Evolutionary conservation across 2,329 filamentous ascomycete species (phyloP), one percentile per base, ranked within the genome.

Genomic region (Phoma sp.): DNA sequence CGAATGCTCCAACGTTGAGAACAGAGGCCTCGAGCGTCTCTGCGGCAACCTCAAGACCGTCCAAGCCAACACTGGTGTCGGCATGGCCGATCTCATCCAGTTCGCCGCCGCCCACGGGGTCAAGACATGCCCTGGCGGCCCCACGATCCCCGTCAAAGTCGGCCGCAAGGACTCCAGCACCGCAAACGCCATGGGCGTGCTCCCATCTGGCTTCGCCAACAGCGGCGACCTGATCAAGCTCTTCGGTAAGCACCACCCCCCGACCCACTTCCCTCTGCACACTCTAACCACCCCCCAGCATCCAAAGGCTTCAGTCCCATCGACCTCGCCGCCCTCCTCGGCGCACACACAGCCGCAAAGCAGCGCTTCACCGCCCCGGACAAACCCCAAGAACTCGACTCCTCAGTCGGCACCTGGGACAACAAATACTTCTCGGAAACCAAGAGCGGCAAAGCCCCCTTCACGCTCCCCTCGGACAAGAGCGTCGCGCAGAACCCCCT

Each of bases 21-120:
- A 85, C 65, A 63, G 51, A 2, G 82, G 81, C 0, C 72, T 86
- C 1, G 60, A 73, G 49, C 71, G 69, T 4, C 77, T 82, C 24
- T 78, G 76, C 15, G 60, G 62, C 3, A 74, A 76, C 47, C 73
- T 81, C 1, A 69, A 70, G 33, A 60, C 58, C 4, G 74, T 82
- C 56, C 77, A 77, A 29, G 62, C 62, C 13, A 71, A 78, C 43
- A 80, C 78, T 41, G 65, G 62, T 8, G 73, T 75, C 21, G 71
- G 72, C 4, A 60, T 67, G 15, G 73, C 66, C 21, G 73, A 75
- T 43, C 59, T 74, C 22, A 74, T 75, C 39, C 73, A 75, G 37
- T 75, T 74, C 43, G 73, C 72, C n/a, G 73, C 63, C 32, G 73
- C 73, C 10, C 71, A 74, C 32, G 73, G 69, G 22, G 70, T 74